Percentiles rank a stretch among this genome's conserved stretches.
phyloP scores from a whole-genome alignment of 2,329 filamentous ascomycete genomes.

The Elsinoe perseae region DNA sequence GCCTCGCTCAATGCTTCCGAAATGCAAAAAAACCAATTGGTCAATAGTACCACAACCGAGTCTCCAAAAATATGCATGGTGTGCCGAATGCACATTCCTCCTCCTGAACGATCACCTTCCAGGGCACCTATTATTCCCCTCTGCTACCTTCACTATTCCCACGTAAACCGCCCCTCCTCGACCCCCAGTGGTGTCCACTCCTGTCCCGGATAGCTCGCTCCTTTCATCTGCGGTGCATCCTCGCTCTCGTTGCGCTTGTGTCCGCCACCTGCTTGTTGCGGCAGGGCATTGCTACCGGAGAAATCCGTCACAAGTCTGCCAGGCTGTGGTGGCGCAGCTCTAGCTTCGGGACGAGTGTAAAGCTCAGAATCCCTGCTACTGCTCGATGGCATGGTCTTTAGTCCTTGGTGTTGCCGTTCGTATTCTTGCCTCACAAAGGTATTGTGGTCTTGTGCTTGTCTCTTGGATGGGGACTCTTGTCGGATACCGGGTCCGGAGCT shows the following conservation, averaged over 20 bases:
- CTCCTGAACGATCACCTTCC: background rate
- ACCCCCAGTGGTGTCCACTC: conserved; percentile 12
- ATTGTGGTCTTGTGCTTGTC: conserved; percentile 9
- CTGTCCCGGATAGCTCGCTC: conserved; percentile 13
- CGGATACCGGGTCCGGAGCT: background rate
- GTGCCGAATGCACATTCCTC: background rate
- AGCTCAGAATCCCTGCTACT: conserved; percentile 7
- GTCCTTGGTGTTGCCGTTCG: background rate
- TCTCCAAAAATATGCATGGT: background rate
- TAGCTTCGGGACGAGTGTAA: background rate
- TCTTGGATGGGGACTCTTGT: background rate
- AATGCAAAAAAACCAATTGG: no score
- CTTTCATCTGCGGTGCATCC: conserved; percentile 2
- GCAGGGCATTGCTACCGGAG: background rate
- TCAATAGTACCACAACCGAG: no score
- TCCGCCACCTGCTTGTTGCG: background rate
- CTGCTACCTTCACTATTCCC: background rate
- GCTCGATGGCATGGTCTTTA: background rate
- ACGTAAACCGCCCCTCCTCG: conserved; percentile 1
- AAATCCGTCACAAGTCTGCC: conserved; percentile 9
- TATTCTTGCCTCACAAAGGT: background rate
- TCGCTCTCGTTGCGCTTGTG: background rate
- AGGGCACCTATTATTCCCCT: background rate
- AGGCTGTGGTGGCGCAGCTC: background rate
- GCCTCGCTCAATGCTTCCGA: background rate